Conservation (phyloP, 2,329 filamentous ascomycete genomes). For the Apiospora malaysiana region DNA sequence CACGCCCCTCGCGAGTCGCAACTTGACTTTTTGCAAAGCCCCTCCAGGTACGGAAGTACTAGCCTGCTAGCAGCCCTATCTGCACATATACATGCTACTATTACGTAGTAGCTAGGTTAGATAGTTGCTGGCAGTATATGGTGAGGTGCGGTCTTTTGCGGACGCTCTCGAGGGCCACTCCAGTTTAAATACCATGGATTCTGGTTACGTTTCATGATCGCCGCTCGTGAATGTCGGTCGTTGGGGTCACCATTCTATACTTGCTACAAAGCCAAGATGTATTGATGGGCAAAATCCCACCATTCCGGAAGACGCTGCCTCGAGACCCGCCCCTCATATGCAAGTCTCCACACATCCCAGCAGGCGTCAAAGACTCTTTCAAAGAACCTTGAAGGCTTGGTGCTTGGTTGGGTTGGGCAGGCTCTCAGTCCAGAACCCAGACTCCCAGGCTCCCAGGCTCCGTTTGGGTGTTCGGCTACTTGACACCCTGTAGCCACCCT, state of each 20-base stretch:
- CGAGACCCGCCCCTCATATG: constrained; percentile 10
- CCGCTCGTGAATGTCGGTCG: not conserved
- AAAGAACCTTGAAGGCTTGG: too few species aligned
- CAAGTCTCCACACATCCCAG: not conserved
- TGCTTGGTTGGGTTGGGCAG: not conserved
- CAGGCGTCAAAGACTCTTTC: not conserved
- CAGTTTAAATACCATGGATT: not conserved
- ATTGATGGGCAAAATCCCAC: not conserved
- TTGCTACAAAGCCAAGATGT: constrained; percentile 16
- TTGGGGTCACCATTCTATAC: not conserved
- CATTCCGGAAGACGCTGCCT: constrained; percentile 12
- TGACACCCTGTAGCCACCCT: constrained; percentile 8
- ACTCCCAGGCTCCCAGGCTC: too few species aligned
- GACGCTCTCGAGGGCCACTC: not conserved
- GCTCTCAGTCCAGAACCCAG: too few species aligned
- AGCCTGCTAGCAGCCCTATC: constrained; percentile 1
- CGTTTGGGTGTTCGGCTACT: constrained; percentile 7
- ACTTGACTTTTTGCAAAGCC: not conserved
- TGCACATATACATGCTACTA: not conserved
- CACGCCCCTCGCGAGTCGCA: not conserved
- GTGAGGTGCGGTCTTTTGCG: constrained; percentile 2
- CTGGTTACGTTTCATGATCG: not conserved
- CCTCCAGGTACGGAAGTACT: not conserved
- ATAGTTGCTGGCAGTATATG: not conserved
- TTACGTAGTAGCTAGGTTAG: too few species aligned